Percentiles rank a stretch among this genome's conserved stretches.
These are phyloP conservation scores for Clavariopsis aquatica DNA, from an alignment of 495 filamentous ascomycete species.

Conservation along the genomic window DNA sequence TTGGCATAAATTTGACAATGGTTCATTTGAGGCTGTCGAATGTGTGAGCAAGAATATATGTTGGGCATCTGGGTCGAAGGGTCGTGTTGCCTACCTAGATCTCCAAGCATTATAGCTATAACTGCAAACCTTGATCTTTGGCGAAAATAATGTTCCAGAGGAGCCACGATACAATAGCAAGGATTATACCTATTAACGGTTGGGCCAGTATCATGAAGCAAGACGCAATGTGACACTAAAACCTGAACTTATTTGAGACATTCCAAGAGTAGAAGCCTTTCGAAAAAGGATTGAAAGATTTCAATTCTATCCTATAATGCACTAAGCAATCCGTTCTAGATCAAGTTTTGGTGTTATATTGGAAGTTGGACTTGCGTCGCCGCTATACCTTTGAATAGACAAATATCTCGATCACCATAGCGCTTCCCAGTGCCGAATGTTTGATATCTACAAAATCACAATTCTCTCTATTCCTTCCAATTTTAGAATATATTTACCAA, in stretches of 20 bases:
- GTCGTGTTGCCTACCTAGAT: constrained; percentile 12
- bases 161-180: no score
- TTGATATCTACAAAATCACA: not conserved
- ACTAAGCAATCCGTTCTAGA: no score
- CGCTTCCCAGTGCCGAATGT: constrained; percentile 6
- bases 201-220: no score
- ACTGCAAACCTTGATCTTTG: not conserved
- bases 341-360: no score
- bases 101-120: not conserved
- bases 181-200: no score
- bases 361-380: no score
- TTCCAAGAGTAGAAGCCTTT: no score
- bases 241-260: no score
- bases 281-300: no score
- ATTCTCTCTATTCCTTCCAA: constrained; percentile 2
- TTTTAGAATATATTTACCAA: not conserved
- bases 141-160: no score
- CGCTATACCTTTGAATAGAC: not conserved
- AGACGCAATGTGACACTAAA: no score
- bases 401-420: constrained; percentile 1
- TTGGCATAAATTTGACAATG: constrained; percentile 23
- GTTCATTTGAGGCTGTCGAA: constrained; percentile 24
- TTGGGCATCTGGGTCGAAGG: constrained; percentile 20
- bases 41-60: constrained; percentile 13
- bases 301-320: no score